Conservation (phyloP, 805 yeast species). For the Candida peoriensis region DNA sequence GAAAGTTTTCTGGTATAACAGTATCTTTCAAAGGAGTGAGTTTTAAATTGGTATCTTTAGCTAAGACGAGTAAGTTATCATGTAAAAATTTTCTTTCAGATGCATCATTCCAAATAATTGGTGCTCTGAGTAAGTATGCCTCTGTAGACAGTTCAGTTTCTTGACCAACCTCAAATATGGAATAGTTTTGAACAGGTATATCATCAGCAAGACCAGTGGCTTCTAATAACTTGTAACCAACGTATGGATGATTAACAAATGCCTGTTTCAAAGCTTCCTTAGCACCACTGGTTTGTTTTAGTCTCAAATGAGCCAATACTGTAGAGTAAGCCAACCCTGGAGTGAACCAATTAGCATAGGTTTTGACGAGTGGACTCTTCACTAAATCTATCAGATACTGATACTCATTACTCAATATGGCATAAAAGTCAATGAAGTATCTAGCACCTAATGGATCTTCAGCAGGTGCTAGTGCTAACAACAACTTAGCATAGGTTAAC, state of each 20-base stretch:
- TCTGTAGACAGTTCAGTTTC: conserved; percentile 40
- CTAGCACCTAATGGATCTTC: conserved; percentile 85
- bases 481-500: conserved; percentile 63
- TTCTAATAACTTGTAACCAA: conserved; percentile 47
- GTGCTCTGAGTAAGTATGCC: conserved; percentile 55
- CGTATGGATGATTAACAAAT: conserved; percentile 49
- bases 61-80: conserved; percentile 31
- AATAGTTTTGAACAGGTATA: conserved; percentile 25
- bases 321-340: conserved; percentile 67
- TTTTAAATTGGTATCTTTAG: conserved; percentile 13
- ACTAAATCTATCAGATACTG: conserved; percentile 55
- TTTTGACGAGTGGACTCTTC: conserved; percentile 48
- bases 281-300: conserved; percentile 42
- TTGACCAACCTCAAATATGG: conserved; percentile 22
- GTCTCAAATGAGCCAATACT: conserved; percentile 53
- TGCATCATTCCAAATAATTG: conserved; percentile 47
- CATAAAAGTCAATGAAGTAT: conserved; percentile 76
- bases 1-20: conserved; percentile 50
- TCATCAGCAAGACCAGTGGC: conserved; percentile 33
- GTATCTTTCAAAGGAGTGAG: conserved; percentile 16
- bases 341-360: conserved; percentile 64
- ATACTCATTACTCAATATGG: conserved; percentile 60
- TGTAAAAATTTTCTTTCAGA: conserved; percentile 43
- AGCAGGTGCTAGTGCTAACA: conserved; percentile 65
- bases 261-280: conserved; percentile 43